Percentiles rank a stretch among this genome's conserved stretches.
Evolutionary conservation across 2,329 filamentous ascomycete species (phyloP).

Genomic region (Shiraia sp.): DNA sequence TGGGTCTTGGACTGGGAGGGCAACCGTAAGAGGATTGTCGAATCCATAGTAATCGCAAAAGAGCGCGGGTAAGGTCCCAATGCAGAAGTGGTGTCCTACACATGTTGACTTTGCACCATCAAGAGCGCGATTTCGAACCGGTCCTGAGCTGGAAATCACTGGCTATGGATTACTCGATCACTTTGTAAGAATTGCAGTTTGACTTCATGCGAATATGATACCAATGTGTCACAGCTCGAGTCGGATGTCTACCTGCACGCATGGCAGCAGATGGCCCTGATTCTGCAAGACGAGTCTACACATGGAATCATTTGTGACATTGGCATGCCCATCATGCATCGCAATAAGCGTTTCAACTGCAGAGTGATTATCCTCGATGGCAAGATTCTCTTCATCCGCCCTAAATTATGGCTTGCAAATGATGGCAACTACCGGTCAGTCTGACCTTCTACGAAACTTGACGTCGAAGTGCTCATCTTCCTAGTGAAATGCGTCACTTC

Average conservation of each 20-base stretch:
- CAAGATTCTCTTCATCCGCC: constrained; percentile 71
- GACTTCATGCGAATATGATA: constrained; percentile 7
- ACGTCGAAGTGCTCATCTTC: not conserved
- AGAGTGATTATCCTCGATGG: constrained; percentile 67
- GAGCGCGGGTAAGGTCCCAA: not conserved
- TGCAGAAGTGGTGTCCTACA: no score
- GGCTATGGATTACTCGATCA: constrained; percentile 59
- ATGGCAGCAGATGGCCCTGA: constrained; percentile 63
- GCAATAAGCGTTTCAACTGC: constrained; percentile 65
- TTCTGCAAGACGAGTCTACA: constrained; percentile 64
- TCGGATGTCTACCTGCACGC: constrained; percentile 22
- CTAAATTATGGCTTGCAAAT: constrained; percentile 72
- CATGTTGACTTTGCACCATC: no score
- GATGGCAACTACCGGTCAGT: constrained; percentile 59
- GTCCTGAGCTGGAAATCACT: constrained; percentile 52
- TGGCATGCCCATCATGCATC: constrained; percentile 57
- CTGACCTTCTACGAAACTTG: not conserved
- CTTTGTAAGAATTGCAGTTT: constrained; percentile 46
- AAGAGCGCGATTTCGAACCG: constrained; percentile 18
- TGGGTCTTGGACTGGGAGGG: constrained; percentile 50
- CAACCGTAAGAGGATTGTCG: constrained; percentile 65
- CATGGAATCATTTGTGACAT: constrained; percentile 58
- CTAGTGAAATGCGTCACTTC: constrained; percentile 46
- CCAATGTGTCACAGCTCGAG: constrained; percentile 1
- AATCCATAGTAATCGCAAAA: constrained; percentile 58